Evolutionary conservation across 441 rosid species (phyloP), one percentile per base, ranked within the genome.

Genomic region (Cnidoscolus chayamansa): DNA sequence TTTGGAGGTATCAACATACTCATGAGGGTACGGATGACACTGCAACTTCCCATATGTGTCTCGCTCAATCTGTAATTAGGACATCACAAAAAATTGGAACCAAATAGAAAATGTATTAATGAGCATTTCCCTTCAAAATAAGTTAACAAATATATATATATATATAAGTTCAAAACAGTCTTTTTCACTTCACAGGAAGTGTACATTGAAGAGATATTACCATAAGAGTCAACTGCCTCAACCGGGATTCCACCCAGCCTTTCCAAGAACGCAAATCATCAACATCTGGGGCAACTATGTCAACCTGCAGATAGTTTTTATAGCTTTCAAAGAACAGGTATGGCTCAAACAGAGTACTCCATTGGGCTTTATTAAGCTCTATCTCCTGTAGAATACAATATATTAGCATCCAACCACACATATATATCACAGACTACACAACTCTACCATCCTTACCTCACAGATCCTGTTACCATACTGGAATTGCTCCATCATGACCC

Each of bases 201-300:
- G 68, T 47, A 70, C 67, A 32, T 58, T 11, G 48, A 57, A 64
- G 43, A 75, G 35, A 51, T 31, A 64, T 55, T 81, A 89, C 94
- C 92, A 78, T 86, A 63, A 86, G 72, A 62, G 86, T 87, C 62
- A 89, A 81, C 79, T 87, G 94, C 76, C 94, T 84, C 1, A 89
- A 73, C 66, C 92, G 85, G 13, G 94, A 89, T 81, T 89, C 92
- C 50, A 89, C 94, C 89, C 94, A 87, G 37, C 94, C 90, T 81
- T 85, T 89, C 94, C 92, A 89, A 25, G 84, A 71, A 55, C 82
- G 86, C 81, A 89, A 78, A 68, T 89, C 90, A 79, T 89, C 87
- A 49, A 63, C 79, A 81, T 87, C 80, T 1, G 78, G 83, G 31
- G 89, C 92, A 75, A 81, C 64, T 67, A 89, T 78, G 63, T 87